Base-by-base conservation (phyloP, 1,284 basidiomycete species). In the Rhodotorula sp. region DNA sequence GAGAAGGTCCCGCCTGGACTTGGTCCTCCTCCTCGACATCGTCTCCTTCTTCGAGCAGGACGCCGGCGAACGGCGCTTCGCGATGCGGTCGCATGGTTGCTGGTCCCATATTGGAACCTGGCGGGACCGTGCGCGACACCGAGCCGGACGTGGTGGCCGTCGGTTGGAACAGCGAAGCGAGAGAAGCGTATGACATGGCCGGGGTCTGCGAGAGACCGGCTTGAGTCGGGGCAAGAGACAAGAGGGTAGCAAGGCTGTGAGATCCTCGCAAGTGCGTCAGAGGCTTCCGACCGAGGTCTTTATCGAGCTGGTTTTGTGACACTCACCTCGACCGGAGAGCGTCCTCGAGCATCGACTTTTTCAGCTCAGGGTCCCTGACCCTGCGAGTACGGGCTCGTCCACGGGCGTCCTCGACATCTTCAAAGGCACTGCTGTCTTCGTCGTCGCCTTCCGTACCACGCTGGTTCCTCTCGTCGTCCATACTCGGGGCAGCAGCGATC, bases 181-280 rank as follows among this genome's bases (percentile, higher is more conserved):
- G 65, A 7, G 67, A 69, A 5, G 63, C 62, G 47, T 69, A 62
- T 6, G 67, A 69, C 57, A 74, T 62, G 1, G 65, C 59, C 3
- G 73, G 73, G 1, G 70, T 68, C n/a, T 72, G 70, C 15, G 73
- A 74, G 51, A 74, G 60, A 16, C 56, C 57, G 5, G 67, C 58
- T 15, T 67, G 73, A 3, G 47, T 67, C 0, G 73, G 67, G 5
- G 69, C 63, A 16, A 74, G 67, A 2, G 73, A 71, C 5, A 74
- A 60, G 5, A 74, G 54, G 7, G 73, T 74, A 5, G 69, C 68
- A 15, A 74, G 69, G 34, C 73, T 74, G 54, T 18, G 15, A 0
- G 15, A n/a, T 18, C 8, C 34, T 31, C 18, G 23, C 7, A 15
- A 7, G 21, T 0, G 18, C 18, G 15, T 5, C 16, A 51, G 23